These are phyloP conservation scores for Citrullus amarus DNA, from an alignment of 306 rosid species.

Conservation along the genomic window DNA sequence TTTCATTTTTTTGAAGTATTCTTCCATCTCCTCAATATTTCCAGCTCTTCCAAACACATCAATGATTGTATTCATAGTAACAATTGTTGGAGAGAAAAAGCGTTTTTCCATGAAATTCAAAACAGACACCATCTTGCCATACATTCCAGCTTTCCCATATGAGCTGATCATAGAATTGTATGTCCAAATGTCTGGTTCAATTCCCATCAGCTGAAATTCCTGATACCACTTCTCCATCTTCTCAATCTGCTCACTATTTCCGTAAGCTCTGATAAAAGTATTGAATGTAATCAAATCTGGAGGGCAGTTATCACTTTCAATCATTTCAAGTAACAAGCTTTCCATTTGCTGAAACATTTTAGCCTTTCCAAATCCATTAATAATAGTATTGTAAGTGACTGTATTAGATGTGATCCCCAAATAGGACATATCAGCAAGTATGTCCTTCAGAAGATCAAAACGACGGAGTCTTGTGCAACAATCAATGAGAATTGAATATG, in stretches of 20 bases:
- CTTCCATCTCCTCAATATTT: constrained; percentile 52
- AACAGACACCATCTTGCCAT: constrained; percentile 53
- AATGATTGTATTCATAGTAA: constrained; percentile 67
- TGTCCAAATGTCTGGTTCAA: constrained; percentile 60
- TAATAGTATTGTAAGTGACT: constrained; percentile 68
- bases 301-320: constrained; percentile 55
- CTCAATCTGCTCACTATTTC: constrained; percentile 49
- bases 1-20: constrained; percentile 57
- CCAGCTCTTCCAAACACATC: constrained; percentile 79
- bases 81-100: constrained; percentile 52
- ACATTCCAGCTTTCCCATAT: constrained; percentile 66
- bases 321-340: constrained; percentile 50
- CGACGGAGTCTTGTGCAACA: constrained; percentile 48
- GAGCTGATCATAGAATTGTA: constrained; percentile 73
- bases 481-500: constrained; percentile 55
- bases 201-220: constrained; percentile 78
- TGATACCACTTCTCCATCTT: constrained; percentile 89
- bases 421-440: constrained; percentile 63
- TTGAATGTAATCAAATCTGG: constrained; percentile 80
- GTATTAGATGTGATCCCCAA: constrained; percentile 45
- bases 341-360: constrained; percentile 80
- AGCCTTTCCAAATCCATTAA: constrained; percentile 67
- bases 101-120: constrained; percentile 64
- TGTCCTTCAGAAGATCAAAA: constrained; percentile 42
- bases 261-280: constrained; percentile 54